Evolutionary conservation across 306 rosid species (phyloP), one percentile per base, ranked within the genome.

Genomic region (Cucurbita argyrosperma): DNA sequence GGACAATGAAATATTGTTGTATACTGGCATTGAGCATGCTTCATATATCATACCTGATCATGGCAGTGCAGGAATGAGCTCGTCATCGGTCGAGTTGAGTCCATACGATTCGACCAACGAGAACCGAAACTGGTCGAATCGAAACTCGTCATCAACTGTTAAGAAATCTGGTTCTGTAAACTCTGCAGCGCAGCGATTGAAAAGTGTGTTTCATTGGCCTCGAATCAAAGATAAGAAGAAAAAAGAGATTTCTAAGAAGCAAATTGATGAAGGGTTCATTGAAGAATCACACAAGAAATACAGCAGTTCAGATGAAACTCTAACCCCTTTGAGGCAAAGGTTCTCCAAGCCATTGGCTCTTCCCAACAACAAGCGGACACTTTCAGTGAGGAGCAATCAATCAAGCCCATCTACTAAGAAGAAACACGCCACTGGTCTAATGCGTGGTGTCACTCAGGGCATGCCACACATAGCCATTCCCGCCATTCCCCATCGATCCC

Each of bases 321-420:
- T 89, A 59, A 81, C 91, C 5, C 90, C 99, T 5, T 90, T 94
- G 6, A 80, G 99, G 70, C 76, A 89, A 71, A 85, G 96, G 74
- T 94, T 89, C 79, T 89, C 90, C 11, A 86, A 85, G 80, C 81
- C 96, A n/a, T 49, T 81, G 1, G 55, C 90, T 21, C 84, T 79
- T 73, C 85, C 93, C 16, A 90, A 75, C 82, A 68, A 94, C 88
- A 94, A 94, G 73, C 77, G 99, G 74, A 85, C 95, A n/a, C 97
- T 91, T 13, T 80, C 97, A 4, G 97, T 89, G 0, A 82, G 99
- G 79, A 94, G 97, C 67, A 72, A 89, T 66, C 97, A 89, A 23
- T 86, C 99, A 26, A 94, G 99, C 84, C 99, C 99, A n/a, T 80
- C 91, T 11, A 96, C 97, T 10, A 94, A 91, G 86, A 94, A 94